Evolutionary conservation across 176 grass and related monocot species (phyloP).

Genomic region (Hyparrhenia diplandra): DNA sequence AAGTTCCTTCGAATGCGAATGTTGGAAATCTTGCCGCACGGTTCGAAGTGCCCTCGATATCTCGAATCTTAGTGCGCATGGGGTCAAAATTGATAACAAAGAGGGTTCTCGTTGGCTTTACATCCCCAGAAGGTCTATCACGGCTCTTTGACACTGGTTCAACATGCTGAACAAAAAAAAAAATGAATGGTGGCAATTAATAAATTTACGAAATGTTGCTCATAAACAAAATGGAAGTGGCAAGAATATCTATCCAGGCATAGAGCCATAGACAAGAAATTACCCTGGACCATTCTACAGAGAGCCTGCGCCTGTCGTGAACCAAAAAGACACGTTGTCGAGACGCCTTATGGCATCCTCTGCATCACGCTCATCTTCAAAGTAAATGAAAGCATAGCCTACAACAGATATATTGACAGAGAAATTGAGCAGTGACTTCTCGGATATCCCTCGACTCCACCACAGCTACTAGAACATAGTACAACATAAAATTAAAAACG

Average conservation of each 20-base stretch:
- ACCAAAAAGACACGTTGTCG: conserved; percentile 59
- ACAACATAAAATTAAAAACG: not conserved
- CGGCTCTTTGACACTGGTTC: conserved; percentile 54
- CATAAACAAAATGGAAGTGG: not conserved
- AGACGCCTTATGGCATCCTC: conserved; percentile 75
- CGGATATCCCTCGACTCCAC: not conserved
- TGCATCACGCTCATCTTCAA: conserved; percentile 74
- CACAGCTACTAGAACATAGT: not conserved
- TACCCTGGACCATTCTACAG: conserved; percentile 90
- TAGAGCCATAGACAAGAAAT: not conserved
- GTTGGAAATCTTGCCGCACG: conserved; percentile 77
- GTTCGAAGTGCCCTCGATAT: conserved; percentile 85
- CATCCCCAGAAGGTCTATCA: conserved; percentile 62
- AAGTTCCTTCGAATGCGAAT: conserved; percentile 84
- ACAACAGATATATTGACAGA: not conserved
- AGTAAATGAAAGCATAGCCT: conserved; percentile 87
- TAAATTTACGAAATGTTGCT: not conserved
- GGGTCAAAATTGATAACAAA: conserved; percentile 95
- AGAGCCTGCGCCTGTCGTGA: conserved; percentile 59
- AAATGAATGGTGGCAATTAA: not conserved
- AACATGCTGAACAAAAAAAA: conserved; percentile 48
- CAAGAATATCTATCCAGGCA: not conserved
- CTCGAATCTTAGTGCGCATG: conserved; percentile 50
- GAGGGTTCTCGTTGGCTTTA: conserved; percentile 67
- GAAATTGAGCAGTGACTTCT: not conserved